These are phyloP conservation scores for Candida glucosophila DNA, from an alignment of 1,139 yeast species.

Conservation along the genomic window DNA sequence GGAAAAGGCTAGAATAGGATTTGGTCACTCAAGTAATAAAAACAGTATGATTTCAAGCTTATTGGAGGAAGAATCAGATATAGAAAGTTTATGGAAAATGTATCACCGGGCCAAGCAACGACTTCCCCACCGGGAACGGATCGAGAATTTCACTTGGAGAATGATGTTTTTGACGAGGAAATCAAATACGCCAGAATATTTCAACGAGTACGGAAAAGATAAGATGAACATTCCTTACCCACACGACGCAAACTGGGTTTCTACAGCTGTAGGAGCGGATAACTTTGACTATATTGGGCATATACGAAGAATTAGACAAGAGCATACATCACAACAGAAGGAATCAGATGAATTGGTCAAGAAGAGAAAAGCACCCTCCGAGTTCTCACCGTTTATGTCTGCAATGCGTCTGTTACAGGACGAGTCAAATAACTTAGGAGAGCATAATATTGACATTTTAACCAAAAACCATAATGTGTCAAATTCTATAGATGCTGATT, in stretches of 20 bases:
- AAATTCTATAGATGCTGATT: no score
- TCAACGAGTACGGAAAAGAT: background rate
- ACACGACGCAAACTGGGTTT: conserved; percentile 22
- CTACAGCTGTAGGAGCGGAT: conserved; percentile 12
- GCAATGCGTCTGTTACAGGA: no score
- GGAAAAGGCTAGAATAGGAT: no score
- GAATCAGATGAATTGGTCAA: conserved; percentile 4
- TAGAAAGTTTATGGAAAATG: conserved; percentile 73
- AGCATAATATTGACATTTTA: no score
- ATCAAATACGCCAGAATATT: background rate
- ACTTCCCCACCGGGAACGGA: conserved; percentile 65
- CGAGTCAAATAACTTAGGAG: no score
- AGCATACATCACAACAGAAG: conserved; percentile 8
- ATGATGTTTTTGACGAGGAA: conserved; percentile 54
- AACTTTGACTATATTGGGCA: conserved; percentile 65
- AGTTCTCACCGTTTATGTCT: conserved; percentile 22
- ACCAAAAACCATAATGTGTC: no score
- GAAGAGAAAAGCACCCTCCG: conserved; percentile 22
- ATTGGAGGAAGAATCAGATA: conserved; percentile 7
- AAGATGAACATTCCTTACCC: conserved; percentile 1
- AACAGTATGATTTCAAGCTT: conserved; percentile 1
- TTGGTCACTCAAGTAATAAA: no score
- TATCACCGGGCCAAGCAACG: conserved; percentile 70
- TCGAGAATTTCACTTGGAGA: conserved; percentile 83
- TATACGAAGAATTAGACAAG: conserved; percentile 48